phyloP scores from a whole-genome alignment of 2,329 filamentous ascomycete species.

The Trichoderma sp. region DNA sequence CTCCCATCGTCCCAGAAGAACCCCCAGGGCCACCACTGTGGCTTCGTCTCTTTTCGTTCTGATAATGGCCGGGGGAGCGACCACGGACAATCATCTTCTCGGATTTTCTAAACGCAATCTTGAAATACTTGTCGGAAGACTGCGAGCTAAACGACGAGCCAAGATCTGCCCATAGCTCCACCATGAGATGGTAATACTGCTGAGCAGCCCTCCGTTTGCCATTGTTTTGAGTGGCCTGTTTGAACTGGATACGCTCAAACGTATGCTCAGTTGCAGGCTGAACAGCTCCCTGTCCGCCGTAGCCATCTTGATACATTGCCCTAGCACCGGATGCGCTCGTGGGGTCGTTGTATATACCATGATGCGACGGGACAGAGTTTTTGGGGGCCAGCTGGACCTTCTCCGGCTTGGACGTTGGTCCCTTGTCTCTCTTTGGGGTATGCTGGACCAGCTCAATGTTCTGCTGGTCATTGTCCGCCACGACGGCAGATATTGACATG shows the following conservation, averaged over 20 bases:
- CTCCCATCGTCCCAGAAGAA: conserved; percentile 59
- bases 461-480: conserved; percentile 73
- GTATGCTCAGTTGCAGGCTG: conserved; percentile 54
- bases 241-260: conserved; percentile 93
- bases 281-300: conserved; percentile 32
- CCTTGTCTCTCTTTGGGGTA: conserved; percentile 87
- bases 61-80: conserved; percentile 77
- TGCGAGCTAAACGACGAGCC: conserved; percentile 37
- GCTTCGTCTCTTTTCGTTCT: conserved; percentile 66
- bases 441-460: conserved; percentile 83
- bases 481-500: conserved; percentile 80
- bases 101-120: conserved; percentile 70
- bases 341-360: conserved; percentile 46
- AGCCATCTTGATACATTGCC: conserved; percentile 44
- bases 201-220: conserved; percentile 86
- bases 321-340: conserved; percentile 27
- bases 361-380: conserved; percentile 54
- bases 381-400: conserved; percentile 67
- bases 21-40: conserved; percentile 66
- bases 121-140: conserved; percentile 58
- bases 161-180: conserved; percentile 76
- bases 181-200: conserved; percentile 88
- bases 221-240: conserved; percentile 90
- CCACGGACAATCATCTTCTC: conserved; percentile 85
- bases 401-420: conserved; percentile 72